phyloP scores from a whole-genome alignment of 768 basidiomycete species.

The Xerocomellus intermedius region DNA sequence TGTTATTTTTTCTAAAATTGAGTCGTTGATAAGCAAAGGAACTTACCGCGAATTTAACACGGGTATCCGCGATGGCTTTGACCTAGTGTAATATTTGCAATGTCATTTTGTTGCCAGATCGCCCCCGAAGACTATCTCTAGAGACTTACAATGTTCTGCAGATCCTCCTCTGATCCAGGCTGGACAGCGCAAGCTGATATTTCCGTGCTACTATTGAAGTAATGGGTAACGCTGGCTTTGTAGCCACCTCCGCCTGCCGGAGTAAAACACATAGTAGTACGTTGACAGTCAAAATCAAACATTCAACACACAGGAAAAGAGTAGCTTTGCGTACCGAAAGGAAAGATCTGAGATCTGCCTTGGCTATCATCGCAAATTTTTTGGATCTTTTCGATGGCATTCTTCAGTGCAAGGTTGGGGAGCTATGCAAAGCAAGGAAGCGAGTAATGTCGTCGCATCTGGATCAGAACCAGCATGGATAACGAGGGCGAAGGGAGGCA shows the following conservation, averaged over 20 bases:
- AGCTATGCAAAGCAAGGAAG: not conserved
- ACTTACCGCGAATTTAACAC: slow-evolving; percentile 11
- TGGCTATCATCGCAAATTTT: not conserved
- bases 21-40: not conserved
- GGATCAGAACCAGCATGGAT: not conserved
- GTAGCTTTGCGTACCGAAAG: not conserved
- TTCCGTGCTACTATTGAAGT: slow-evolving; percentile 10
- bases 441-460: not conserved
- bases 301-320: not conserved
- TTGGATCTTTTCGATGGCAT: slow-evolving; percentile 1
- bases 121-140: too few relatives aligned
- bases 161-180: slow-evolving; percentile 10
- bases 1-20: not conserved
- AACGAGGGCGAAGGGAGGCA: not conserved
- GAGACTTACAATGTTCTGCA: slow-evolving; percentile 2
- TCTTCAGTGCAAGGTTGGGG: not conserved
- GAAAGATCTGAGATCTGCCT: slow-evolving; percentile 10
- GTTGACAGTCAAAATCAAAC: not conserved
- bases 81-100: not conserved
- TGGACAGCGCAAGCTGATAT: slow-evolving; percentile 8
- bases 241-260: slow-evolving; percentile 13
- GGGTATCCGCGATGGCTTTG: slow-evolving; percentile 1
- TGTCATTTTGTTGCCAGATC: not conserved
- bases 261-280: not conserved
- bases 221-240: slow-evolving; percentile 9